A percentile compares a stretch with the other conserved stretches of the same genome.
Conservation (phyloP, 2,329 filamentous ascomycete genomes). For the Fusarium tuaranense region DNA sequence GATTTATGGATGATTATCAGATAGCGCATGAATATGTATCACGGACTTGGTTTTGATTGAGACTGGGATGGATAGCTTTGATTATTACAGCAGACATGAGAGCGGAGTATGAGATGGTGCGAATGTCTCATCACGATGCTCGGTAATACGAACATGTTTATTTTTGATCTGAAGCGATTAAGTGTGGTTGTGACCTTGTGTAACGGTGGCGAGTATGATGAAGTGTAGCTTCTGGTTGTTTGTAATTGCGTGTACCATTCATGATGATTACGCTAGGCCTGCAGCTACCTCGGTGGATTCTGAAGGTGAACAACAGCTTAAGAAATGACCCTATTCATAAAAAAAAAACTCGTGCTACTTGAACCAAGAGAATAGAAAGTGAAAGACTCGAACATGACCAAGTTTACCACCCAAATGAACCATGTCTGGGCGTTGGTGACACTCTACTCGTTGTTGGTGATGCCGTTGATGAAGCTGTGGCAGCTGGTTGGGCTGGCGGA, state of each 20-base stretch:
- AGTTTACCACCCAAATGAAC: neutral
- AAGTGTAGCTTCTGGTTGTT: neutral
- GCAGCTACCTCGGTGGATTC: slow-evolving; percentile 22
- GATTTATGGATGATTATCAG: slow-evolving; percentile 29
- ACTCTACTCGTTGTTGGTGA: neutral
- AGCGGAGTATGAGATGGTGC: slow-evolving; percentile 14
- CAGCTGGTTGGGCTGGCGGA: slow-evolving; percentile 6
- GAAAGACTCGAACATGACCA: neutral
- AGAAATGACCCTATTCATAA: neutral
- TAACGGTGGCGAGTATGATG: slow-evolving; percentile 5
- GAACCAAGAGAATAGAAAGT: neutral
- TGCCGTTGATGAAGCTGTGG: neutral
- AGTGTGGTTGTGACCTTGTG: neutral
- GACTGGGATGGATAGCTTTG: slow-evolving; percentile 34
- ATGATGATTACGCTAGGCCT: slow-evolving; percentile 32
- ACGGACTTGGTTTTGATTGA: slow-evolving; percentile 35
- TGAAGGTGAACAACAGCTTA: slow-evolving; percentile 1
- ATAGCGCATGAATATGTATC: slow-evolving; percentile 33
- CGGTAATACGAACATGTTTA: slow-evolving; percentile 39
- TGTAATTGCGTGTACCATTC: neutral
- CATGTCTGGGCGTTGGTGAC: neutral
- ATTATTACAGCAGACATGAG: slow-evolving; percentile 25
- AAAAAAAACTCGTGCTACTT: neutral
- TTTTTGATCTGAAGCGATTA: slow-evolving; percentile 8
- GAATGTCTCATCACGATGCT: slow-evolving; percentile 31